phyloP scores from a whole-genome alignment of 331 rosid species.

The Rhamnella rubrinervis region DNA sequence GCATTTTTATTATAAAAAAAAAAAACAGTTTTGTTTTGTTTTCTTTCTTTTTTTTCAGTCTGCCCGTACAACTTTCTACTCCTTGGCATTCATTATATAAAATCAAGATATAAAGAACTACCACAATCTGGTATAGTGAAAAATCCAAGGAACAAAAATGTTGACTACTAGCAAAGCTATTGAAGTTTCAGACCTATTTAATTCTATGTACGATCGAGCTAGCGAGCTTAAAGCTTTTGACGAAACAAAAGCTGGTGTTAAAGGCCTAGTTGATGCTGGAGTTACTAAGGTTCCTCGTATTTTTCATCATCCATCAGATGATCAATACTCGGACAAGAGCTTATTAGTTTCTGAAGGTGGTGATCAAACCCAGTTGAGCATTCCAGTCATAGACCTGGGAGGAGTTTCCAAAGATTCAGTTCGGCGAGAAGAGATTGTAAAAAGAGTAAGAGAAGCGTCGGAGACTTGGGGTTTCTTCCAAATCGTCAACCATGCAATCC shows the following conservation, averaged over 20 bases:
- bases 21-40: too few relatives aligned
- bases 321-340: background rate
- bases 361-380: background rate
- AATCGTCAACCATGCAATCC: conserved; percentile 39
- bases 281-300: conserved; percentile 34
- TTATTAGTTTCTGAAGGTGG: background rate
- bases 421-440: conserved; percentile 3
- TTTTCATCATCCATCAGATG: conserved; percentile 15
- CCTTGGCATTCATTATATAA: too few relatives aligned
- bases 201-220: background rate
- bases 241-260: conserved; percentile 16
- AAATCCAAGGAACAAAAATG: too few relatives aligned
- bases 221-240: conserved; percentile 9
- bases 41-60: too few relatives aligned
- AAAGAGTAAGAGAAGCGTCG: conserved; percentile 20
- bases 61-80: too few relatives aligned
- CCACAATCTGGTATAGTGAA: too few relatives aligned
- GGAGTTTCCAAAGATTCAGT: background rate
- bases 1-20: too few relatives aligned
- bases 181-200: too few relatives aligned
- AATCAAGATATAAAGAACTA: too few relatives aligned
- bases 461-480: conserved; percentile 39
- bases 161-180: too few relatives aligned
- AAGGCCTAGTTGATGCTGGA: conserved; percentile 38
- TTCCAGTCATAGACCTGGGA: conserved; percentile 33